Percentiles rank a stretch among this genome's conserved stretches.
Evolutionary conservation across 768 basidiomycete genomes (phyloP).

Genomic region (Epithele typhae): DNA sequence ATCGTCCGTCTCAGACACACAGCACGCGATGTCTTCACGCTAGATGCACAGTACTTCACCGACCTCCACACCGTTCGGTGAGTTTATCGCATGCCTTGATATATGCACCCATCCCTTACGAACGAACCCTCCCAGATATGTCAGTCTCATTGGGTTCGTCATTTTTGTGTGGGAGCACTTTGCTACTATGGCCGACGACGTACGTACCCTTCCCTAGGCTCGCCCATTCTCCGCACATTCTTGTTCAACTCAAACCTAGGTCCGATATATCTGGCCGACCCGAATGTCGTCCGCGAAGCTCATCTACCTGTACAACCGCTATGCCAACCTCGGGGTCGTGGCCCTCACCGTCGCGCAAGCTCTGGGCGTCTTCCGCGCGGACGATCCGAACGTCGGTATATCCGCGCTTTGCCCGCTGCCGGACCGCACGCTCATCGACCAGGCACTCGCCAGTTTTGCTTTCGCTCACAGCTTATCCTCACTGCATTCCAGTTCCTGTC

Average conservation of each 20-base stretch:
- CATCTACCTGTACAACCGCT: constrained; percentile 15
- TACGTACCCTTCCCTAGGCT: not conserved
- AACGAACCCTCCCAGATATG: no score
- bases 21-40: constrained; percentile 1
- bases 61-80: constrained; percentile 10
- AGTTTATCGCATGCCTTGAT: no score
- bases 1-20: no score
- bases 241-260: not conserved
- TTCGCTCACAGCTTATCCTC: not conserved
- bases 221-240: not conserved
- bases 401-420: no score
- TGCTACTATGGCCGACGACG: constrained; percentile 8
- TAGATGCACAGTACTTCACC: constrained; percentile 6
- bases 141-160: constrained; percentile 7
- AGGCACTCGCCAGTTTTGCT: constrained; percentile 8
- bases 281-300: constrained; percentile 13
- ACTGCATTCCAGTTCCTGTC: constrained; percentile 7
- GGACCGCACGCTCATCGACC: not conserved
- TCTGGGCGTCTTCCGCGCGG: constrained; percentile 5
- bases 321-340: constrained; percentile 9
- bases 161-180: constrained; percentile 10
- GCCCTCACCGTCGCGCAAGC: constrained; percentile 4
- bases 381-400: no score
- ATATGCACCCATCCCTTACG: no score
- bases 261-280: constrained; percentile 14